Conservation (phyloP, 495 filamentous ascomycete genomes). For the Pyrenula massariospora region DNA sequence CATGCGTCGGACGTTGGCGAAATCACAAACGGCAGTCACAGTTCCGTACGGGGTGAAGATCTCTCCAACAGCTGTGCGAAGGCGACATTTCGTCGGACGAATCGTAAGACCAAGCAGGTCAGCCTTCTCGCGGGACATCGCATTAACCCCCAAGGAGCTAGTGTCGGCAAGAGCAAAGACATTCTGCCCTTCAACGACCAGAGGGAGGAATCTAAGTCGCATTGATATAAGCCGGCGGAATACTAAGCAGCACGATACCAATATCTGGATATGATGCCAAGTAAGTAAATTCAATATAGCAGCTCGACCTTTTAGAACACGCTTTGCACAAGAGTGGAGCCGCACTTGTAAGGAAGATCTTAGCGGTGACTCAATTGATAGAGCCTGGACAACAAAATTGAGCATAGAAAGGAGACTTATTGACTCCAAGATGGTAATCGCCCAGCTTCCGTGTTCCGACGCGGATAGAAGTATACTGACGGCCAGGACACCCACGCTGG, state of each 20-base stretch:
- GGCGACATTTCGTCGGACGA: not conserved
- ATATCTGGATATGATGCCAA: not conserved
- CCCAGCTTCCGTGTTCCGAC: no score
- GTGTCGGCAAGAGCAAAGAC: not conserved
- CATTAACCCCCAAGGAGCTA: not conserved
- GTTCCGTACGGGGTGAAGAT: not conserved
- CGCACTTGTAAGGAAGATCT: no score
- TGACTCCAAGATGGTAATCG: no score
- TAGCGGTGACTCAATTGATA: no score
- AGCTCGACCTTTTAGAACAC: not conserved
- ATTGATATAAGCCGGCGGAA: not conserved
- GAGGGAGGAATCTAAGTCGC: not conserved
- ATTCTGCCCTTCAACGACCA: not conserved
- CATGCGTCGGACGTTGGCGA: not conserved
- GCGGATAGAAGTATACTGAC: no score
- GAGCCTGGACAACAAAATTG: no score
- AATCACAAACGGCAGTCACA: not conserved
- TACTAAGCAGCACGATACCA: not conserved
- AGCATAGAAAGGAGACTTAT: no score
- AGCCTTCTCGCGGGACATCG: not conserved
- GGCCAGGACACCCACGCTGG: no score
- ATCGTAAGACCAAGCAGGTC: not conserved
- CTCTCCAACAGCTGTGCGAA: not conserved
- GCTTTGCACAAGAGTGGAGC: no score
- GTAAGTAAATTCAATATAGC: not conserved